Conservation (phyloP, 1,284 basidiomycete genomes). For the Trametes polyzona region DNA sequence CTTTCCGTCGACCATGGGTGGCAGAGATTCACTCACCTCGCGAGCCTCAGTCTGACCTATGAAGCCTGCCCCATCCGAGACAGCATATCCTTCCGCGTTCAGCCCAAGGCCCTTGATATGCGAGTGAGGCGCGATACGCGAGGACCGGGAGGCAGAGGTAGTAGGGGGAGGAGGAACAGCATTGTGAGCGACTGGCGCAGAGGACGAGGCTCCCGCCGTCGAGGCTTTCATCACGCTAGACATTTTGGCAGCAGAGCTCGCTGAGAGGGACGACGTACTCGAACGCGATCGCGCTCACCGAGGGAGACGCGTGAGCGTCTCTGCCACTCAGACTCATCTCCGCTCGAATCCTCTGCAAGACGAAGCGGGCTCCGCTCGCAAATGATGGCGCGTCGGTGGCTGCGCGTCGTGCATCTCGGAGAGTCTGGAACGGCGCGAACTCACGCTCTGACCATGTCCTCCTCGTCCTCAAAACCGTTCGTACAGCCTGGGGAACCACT, state of each 20-base stretch:
- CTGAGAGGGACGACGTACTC: conserved; percentile 3
- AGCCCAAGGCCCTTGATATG: conserved; percentile 97
- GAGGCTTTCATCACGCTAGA: conserved; percentile 31
- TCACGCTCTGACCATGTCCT: conserved; percentile 24
- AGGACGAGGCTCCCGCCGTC: conserved; percentile 38
- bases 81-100: conserved; percentile 82
- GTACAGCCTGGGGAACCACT: conserved; percentile 78
- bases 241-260: conserved; percentile 16
- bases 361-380: conserved; percentile 8
- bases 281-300: conserved; percentile 7
- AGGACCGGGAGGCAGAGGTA: conserved; percentile 66
- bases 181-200: conserved; percentile 70
- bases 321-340: not conserved
- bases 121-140: conserved; percentile 90
- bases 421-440: not conserved
- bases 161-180: conserved; percentile 70
- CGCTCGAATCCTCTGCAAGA: not conserved
- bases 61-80: conserved; percentile 81
- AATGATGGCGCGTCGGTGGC: conserved; percentile 5
- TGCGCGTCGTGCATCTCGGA: not conserved
- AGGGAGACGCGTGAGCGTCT: not conserved
- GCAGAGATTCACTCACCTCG: conserved; percentile 61
- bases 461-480: conserved; percentile 41
- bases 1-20: not conserved
- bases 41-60: conserved; percentile 90